Evolutionary conservation across 345 rosid species (phyloP), one percentile per base, ranked within the genome.

Genomic region (Ceriops zippeliana): DNA sequence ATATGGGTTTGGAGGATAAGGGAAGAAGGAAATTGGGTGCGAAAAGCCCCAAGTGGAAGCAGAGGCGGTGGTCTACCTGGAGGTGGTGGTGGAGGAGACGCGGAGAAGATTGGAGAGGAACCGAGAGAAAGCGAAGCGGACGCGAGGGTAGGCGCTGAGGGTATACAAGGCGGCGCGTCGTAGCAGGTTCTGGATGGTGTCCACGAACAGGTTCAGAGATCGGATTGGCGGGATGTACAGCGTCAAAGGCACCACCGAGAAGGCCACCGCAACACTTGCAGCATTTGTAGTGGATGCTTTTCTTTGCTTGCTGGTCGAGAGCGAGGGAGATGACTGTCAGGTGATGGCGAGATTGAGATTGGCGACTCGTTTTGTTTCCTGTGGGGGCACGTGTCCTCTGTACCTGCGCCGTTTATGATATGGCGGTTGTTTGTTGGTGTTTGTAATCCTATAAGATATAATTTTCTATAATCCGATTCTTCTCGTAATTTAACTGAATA

Each of bases 181-280:
- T 47, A 83, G 27, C 58, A 76, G 17, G 15, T 71, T 79, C 70
- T 81, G 84, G 5, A 73, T 9, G 19, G 76, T 72, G 68, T 76
- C 74, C 10, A 83, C 72, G 74, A 83, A 81, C 5, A 68, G 56
- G 62, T 70, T 83, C 6, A 83, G 76, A 73, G 79, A 81, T 6
- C 86, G 72, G 46, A 83, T 38, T 56, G 86, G 81, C 76, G 86
- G 86, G 10, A 83, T 47, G 70, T 81, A 83, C 2, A 83, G 83
- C 4, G 78, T 81, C 72, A 83, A 35, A 1, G 86, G 86, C 70
- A 78, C 83, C 76, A 81, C 81, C 79, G 86, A 78, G 81, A 83
- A 81, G 30, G 86, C 86, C 72, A 76, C 78, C 24, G 84, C 82
- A 67, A 63, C n/a, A 81, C 34, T 31, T 81, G 83, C 73, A 80